Evolutionary conservation across 257 asterid species (phyloP).

Genomic region (Cruciata laevipes): DNA sequence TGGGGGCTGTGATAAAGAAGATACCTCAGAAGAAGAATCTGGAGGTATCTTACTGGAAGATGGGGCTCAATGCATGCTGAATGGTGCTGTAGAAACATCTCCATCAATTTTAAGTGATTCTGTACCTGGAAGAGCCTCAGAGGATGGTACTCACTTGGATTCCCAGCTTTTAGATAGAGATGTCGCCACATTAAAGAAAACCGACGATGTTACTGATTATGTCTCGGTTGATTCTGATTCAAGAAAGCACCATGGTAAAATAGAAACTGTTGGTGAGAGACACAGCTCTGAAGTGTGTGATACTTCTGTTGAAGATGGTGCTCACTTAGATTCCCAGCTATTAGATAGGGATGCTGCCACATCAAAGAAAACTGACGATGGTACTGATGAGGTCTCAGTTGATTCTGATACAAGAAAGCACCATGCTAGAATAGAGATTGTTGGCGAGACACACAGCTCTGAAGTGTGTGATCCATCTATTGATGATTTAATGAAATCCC

Average conservation of each 20-base stretch:
- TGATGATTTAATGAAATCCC: slow-evolving; percentile 25
- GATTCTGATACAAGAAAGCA: slow-evolving; percentile 40
- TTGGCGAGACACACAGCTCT: slow-evolving; percentile 20
- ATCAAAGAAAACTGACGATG: slow-evolving; percentile 29
- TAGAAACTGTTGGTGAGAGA: slow-evolving; percentile 27
- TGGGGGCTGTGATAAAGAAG: slow-evolving; percentile 33
- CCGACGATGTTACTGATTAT: slow-evolving; percentile 22
- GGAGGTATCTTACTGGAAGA: slow-evolving; percentile 32
- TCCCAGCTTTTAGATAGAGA: slow-evolving; percentile 33
- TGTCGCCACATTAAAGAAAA: slow-evolving; percentile 26
- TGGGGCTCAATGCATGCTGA: slow-evolving; percentile 29
- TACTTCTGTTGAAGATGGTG: slow-evolving; percentile 22
- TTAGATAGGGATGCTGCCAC: slow-evolving; percentile 23
- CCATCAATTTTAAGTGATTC: slow-evolving; percentile 36
- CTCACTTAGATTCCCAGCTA: slow-evolving; percentile 31
- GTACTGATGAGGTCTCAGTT: slow-evolving; percentile 21
- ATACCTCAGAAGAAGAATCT: slow-evolving; percentile 41
- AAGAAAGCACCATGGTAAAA: slow-evolving; percentile 33
- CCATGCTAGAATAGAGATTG: slow-evolving; percentile 31
- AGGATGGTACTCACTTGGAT: slow-evolving; percentile 37
- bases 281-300: slow-evolving; percentile 28
- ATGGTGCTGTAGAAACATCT: slow-evolving; percentile 42
- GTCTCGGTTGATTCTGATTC: slow-evolving; percentile 31
- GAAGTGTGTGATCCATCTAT: slow-evolving; percentile 29
- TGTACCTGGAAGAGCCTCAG: slow-evolving; percentile 27